Evolutionary conservation across 352 stramenopile genomes (phyloP).

Genomic region (Elongisporangium prolatum): DNA sequence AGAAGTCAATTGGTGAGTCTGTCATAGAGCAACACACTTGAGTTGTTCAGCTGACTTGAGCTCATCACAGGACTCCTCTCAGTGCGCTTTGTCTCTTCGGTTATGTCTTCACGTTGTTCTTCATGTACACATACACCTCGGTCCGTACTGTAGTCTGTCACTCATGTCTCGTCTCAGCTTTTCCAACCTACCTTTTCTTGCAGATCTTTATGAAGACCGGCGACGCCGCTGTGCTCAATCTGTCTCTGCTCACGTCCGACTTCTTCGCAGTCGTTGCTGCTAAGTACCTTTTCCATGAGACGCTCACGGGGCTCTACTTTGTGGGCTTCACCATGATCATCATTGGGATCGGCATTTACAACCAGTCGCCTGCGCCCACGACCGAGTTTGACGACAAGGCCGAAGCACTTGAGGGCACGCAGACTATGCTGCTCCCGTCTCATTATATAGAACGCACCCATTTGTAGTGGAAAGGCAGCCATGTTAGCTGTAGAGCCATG

Average conservation of each 20-base stretch:
- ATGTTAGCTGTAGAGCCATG: background rate
- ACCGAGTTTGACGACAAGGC: conserved; percentile 26
- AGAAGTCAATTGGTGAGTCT: conserved; percentile 34
- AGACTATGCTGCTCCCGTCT: conserved; percentile 8
- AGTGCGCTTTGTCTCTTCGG: conserved; percentile 56
- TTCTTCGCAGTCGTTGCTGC: conserved; percentile 90
- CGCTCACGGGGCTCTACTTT: conserved; percentile 82
- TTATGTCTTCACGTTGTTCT: conserved; percentile 82
- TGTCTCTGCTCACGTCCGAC: conserved; percentile 95
- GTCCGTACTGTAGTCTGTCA: conserved; percentile 34
- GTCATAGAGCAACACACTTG: conserved; percentile 10
- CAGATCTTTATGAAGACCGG: conserved; percentile 69
- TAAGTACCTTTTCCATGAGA: conserved; percentile 87
- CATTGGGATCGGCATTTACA: conserved; percentile 68
- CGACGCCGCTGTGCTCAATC: conserved; percentile 95
- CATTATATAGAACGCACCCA: background rate
- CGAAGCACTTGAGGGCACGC: conserved; percentile 11
- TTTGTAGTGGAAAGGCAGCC: background rate
- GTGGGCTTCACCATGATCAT: conserved; percentile 83
- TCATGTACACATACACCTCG: conserved; percentile 90
- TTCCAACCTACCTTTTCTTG: background rate
- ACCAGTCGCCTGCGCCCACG: conserved; percentile 39
- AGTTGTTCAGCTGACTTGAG: background rate
- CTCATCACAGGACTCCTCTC: conserved; percentile 36
- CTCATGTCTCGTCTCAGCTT: background rate